phyloP scores from a whole-genome alignment of 2,329 filamentous ascomycete species.

The Aureobasidium sp. region DNA sequence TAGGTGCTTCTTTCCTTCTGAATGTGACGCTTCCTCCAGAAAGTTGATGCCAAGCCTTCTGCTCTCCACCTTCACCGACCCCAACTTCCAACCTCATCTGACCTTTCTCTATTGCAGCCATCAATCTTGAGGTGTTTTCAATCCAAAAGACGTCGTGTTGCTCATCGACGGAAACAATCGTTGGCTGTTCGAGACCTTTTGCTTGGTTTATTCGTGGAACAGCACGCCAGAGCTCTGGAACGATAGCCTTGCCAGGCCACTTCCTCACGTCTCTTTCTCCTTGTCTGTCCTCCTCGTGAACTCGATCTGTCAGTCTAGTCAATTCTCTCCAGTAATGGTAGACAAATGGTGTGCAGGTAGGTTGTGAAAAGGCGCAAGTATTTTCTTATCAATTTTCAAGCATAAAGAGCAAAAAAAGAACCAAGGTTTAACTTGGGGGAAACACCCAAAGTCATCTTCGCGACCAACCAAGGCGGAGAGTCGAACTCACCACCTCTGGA shows the following conservation, averaged over 20 bases:
- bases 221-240: background rate
- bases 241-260: background rate
- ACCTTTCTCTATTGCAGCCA: background rate
- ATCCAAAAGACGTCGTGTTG: background rate
- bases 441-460: background rate
- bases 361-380: background rate
- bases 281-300: background rate
- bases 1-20: background rate
- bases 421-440: background rate
- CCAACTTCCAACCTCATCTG: background rate
- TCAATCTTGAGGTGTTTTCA: background rate
- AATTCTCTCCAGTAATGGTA: too few species aligned
- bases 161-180: background rate
- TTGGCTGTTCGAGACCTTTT: background rate
- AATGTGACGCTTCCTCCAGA: slow-evolving; percentile 3
- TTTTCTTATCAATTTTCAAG: background rate
- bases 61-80: background rate
- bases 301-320: too few species aligned
- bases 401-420: background rate
- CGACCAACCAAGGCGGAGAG: background rate
- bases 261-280: background rate
- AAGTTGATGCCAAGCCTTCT: slow-evolving; percentile 6
- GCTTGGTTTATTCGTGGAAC: background rate
- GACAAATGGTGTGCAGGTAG: background rate
- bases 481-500: background rate